These are phyloP conservation scores for Pelargonium citronellum DNA, from an alignment of 441 rosid species.

Conservation along the genomic window DNA sequence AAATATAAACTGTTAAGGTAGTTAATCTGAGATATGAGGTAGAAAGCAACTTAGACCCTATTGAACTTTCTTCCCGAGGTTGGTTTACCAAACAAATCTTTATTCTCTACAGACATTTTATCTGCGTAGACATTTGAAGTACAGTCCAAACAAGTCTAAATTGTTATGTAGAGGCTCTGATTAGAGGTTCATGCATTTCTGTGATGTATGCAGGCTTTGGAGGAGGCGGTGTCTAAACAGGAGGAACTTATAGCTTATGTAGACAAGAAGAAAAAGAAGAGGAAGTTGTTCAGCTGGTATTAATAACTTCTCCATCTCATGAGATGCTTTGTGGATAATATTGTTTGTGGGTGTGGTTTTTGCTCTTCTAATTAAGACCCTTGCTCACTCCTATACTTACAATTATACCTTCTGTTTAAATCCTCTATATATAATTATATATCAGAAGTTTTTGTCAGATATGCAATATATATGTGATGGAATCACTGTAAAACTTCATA, in stretches of 20 bases:
- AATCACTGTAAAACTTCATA: neutral
- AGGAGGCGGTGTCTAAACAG: conserved; percentile 57
- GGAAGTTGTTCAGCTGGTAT: conserved; percentile 34
- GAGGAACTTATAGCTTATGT: conserved; percentile 66
- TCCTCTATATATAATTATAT: too few species aligned
- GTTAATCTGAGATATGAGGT: too few species aligned
- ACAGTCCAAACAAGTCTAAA: neutral
- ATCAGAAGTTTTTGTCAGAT: neutral
- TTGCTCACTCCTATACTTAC: neutral
- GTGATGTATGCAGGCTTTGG: conserved; percentile 48
- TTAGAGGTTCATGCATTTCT: neutral
- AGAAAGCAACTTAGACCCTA: too few species aligned
- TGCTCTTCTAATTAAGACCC: neutral
- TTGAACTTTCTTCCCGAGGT: too few species aligned
- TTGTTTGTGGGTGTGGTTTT: neutral
- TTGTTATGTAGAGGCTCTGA: neutral
- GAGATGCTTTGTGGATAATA: neutral
- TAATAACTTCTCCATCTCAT: neutral
- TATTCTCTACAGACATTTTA: neutral
- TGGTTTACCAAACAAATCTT: neutral
- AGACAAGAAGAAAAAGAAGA: conserved; percentile 78
- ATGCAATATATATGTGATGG: neutral
- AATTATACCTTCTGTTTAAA: neutral
- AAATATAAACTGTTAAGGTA: too few species aligned
- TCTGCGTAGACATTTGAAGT: too few species aligned